phyloP scores from a whole-genome alignment of 2,329 filamentous ascomycete genomes.

The Fusarium sp. region DNA sequence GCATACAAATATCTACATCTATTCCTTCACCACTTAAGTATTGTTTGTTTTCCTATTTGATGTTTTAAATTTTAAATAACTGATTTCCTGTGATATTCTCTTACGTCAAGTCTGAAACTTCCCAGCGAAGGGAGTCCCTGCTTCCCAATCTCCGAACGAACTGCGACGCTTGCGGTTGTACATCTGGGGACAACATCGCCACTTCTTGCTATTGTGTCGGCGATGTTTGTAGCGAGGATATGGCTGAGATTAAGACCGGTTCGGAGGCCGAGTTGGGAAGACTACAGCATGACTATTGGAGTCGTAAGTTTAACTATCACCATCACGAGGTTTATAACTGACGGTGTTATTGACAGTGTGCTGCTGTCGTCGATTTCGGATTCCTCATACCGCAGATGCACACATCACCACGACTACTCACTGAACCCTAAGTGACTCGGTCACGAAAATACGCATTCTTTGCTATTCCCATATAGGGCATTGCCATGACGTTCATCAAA shows the following conservation, averaged over 20 bases:
- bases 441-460: slow-evolving; percentile 6
- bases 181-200: background rate
- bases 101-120: background rate
- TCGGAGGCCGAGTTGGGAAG: slow-evolving; percentile 9
- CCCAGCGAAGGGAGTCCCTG: slow-evolving; percentile 9
- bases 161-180: background rate
- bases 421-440: background rate
- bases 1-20: too few relatives aligned
- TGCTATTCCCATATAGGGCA: slow-evolving; percentile 4
- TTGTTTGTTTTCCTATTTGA: background rate
- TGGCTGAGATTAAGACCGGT: background rate
- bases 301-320: too few relatives aligned
- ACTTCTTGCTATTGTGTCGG: background rate
- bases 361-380: background rate
- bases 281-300: background rate
- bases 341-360: too few relatives aligned
- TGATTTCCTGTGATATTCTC: too few relatives aligned
- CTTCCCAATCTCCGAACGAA: background rate
- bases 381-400: slow-evolving; percentile 13
- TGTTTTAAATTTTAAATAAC: background rate
- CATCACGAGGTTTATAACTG: too few relatives aligned
- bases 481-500: slow-evolving; percentile 25
- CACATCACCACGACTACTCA: background rate
- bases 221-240: slow-evolving; percentile 4
- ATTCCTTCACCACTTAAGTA: too few relatives aligned